A percentile compares a stretch with the other conserved stretches of the same genome.
Evolutionary conservation across 495 filamentous ascomycete genomes (phyloP).

Genomic region (Tuber brumale): DNA sequence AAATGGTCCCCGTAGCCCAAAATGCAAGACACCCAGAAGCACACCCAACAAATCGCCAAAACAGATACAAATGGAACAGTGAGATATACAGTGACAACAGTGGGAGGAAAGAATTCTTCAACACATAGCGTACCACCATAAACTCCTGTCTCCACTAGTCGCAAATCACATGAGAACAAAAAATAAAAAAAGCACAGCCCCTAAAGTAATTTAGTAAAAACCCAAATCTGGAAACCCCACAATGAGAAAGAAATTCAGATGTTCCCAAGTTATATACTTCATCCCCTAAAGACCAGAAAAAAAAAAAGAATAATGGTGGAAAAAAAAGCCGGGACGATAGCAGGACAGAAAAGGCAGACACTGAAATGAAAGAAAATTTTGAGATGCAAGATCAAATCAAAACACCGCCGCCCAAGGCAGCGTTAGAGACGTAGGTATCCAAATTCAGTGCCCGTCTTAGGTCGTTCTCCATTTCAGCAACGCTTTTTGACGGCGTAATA

Average conservation of each 20-base stretch:
- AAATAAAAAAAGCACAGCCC: slow-evolving; percentile 21
- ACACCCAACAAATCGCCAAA: slow-evolving; percentile 2
- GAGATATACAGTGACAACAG: slow-evolving; percentile 2
- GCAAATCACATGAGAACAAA: slow-evolving; percentile 23
- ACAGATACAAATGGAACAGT: background rate
- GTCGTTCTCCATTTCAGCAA: slow-evolving; percentile 40
- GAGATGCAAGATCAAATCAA: slow-evolving; percentile 31
- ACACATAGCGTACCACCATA: slow-evolving; percentile 26
- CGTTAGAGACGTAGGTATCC: background rate
- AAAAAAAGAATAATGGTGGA: background rate
- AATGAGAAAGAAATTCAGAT: slow-evolving; percentile 25
- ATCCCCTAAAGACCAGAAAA: slow-evolving; percentile 1
- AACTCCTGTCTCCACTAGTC: slow-evolving; percentile 6
- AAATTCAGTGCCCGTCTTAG: slow-evolving; percentile 37
- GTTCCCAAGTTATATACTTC: background rate
- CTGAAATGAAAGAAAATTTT: background rate
- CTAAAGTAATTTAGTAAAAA: slow-evolving; percentile 26
- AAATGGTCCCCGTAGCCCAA: background rate
- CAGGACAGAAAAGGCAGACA: slow-evolving; percentile 18
- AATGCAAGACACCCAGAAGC: slow-evolving; percentile 4
- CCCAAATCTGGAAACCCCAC: slow-evolving; percentile 30
- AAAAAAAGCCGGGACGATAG: background rate
- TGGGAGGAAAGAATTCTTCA: slow-evolving; percentile 6
- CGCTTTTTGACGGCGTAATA: slow-evolving; percentile 22
- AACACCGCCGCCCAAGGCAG: slow-evolving; percentile 10